These are phyloP conservation scores for Malus hybrid DNA, from an alignment of 331 rosid genomes.

Conservation along the genomic window DNA sequence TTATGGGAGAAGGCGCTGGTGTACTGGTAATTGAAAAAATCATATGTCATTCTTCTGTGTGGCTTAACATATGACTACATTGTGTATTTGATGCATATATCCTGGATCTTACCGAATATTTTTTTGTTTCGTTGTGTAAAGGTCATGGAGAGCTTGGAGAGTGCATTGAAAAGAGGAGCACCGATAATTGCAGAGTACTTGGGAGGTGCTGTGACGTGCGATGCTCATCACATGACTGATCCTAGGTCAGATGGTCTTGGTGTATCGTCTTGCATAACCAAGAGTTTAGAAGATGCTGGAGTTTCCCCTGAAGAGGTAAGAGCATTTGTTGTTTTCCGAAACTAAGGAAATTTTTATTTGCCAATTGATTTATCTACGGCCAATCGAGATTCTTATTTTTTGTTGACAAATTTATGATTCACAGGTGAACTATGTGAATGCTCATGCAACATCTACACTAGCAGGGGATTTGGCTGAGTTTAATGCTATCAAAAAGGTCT, in stretches of 20 bases:
- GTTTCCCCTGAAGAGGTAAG: conserved; percentile 70
- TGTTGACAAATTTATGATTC: not conserved
- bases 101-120: not conserved
- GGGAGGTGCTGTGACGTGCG: conserved; percentile 65
- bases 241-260: conserved; percentile 75
- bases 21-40: conserved; percentile 36
- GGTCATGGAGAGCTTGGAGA: conserved; percentile 74
- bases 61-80: not conserved
- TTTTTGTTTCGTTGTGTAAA: conserved; percentile 2
- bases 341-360: not conserved
- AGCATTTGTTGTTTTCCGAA: not conserved
- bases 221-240: conserved; percentile 81
- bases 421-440: conserved; percentile 74
- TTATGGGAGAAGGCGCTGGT: conserved; percentile 68
- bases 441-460: conserved; percentile 71
- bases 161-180: conserved; percentile 59
- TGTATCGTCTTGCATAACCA: conserved; percentile 56
- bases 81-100: not conserved
- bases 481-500: conserved; percentile 57
- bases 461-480: conserved; percentile 76
- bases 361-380: not conserved
- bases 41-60: not conserved
- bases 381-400: not conserved
- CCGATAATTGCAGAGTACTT: conserved; percentile 56
- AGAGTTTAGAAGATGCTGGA: conserved; percentile 53